Percentiles rank a stretch among this genome's conserved stretches.
phyloP scores from a whole-genome alignment of 345 rosid genomes.

The Eutrema heterophyllum region DNA sequence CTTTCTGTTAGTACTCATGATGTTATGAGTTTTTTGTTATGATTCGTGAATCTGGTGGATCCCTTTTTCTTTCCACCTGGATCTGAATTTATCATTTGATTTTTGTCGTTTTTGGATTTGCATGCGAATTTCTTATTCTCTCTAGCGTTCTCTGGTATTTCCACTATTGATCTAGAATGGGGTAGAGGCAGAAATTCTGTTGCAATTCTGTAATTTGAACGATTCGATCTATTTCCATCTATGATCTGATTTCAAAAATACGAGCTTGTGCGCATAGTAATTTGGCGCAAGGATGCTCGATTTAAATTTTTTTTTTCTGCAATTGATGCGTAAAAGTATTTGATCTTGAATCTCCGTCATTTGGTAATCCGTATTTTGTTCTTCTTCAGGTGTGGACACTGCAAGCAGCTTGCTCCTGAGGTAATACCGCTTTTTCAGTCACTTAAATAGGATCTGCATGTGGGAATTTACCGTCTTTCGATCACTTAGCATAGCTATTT shows the following conservation, averaged over 20 bases:
- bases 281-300: not conserved
- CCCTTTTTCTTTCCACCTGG: conserved; percentile 1
- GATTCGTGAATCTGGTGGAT: conserved; percentile 19
- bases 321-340: not conserved
- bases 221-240: conserved; percentile 16
- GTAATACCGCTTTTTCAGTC: conserved; percentile 31
- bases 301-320: not conserved
- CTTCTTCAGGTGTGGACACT: conserved; percentile 92
- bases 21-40: not conserved
- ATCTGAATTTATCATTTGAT: conserved; percentile 13
- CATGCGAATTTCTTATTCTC: conserved; percentile 11
- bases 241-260: not conserved
- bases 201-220: not conserved
- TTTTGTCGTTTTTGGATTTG: not conserved
- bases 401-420: conserved; percentile 97
- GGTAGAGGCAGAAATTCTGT: not conserved
- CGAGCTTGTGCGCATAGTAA: not conserved
- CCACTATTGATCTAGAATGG: not conserved
- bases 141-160: not conserved
- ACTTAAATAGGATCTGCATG: not conserved
- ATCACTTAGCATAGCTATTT: not conserved
- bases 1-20: not conserved
- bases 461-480: not conserved
- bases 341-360: not conserved
- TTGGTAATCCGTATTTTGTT: not conserved